Conservation (phyloP, 768 basidiomycete species). For the Termitomyces heimii region DNA sequence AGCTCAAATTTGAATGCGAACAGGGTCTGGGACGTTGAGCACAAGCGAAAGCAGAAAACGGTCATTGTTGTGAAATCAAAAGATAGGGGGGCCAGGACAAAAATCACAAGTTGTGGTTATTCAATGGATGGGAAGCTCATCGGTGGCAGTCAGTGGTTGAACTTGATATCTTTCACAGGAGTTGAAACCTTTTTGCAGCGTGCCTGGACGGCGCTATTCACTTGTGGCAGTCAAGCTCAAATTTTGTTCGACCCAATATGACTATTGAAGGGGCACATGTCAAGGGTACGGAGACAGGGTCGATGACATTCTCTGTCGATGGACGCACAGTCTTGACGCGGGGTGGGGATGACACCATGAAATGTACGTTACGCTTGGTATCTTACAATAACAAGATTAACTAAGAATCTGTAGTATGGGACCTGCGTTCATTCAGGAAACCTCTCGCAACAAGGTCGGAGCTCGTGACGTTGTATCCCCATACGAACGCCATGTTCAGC, state of each 20-base stretch:
- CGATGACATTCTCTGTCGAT: conserved; percentile 85
- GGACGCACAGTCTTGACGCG: conserved; percentile 80
- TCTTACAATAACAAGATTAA: not conserved
- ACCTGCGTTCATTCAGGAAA: conserved; percentile 85
- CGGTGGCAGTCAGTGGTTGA: conserved; percentile 61
- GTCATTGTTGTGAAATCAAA: conserved; percentile 97
- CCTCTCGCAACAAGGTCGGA: conserved; percentile 65
- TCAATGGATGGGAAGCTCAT: conserved; percentile 87
- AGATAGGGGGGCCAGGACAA: conserved; percentile 90
- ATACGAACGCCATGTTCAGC: conserved; percentile 92
- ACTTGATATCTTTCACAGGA: not conserved
- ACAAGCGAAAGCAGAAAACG: conserved; percentile 89
- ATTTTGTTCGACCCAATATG: conserved; percentile 89
- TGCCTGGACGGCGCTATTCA: conserved; percentile 91
- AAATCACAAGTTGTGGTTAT: conserved; percentile 83
- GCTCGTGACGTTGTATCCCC: conserved; percentile 77
- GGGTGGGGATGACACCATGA: conserved; percentile 94
- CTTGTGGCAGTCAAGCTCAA: conserved; percentile 88
- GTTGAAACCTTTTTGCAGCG: conserved; percentile 41
- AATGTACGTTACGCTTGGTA: conserved; percentile 53
- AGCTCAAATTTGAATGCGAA: not conserved
- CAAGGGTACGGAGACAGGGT: conserved; percentile 84
- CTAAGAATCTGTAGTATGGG: conserved; percentile 68
- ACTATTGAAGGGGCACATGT: conserved; percentile 82
- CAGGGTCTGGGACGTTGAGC: conserved; percentile 93